These are phyloP conservation scores for Penicillium sp. DNA, from an alignment of 2,329 filamentous ascomycete species.

Conservation along the genomic window DNA sequence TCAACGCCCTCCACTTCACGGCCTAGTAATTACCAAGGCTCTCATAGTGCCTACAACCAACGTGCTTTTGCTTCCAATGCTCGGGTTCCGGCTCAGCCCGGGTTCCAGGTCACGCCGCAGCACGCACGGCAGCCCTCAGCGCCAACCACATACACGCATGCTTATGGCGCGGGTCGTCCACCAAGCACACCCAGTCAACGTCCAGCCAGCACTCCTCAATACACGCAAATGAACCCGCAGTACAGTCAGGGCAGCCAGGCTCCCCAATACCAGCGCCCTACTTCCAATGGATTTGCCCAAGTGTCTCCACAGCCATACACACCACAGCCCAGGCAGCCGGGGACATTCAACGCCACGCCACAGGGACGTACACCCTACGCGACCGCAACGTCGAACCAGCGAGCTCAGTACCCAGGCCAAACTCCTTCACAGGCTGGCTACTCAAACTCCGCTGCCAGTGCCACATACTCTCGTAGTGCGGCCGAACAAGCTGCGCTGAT, in stretches of 20 bases:
- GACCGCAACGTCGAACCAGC: constrained; percentile 32
- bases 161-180: constrained; percentile 34
- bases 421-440: constrained; percentile 32
- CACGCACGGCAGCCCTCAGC: constrained; percentile 35
- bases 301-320: constrained; percentile 39
- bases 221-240: constrained; percentile 34
- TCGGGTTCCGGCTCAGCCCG: constrained; percentile 29
- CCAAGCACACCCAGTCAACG: constrained; percentile 40
- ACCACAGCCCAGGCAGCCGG: constrained; percentile 36
- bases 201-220: constrained; percentile 38
- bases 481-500: constrained; percentile 43
- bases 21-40: constrained; percentile 31
- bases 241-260: constrained; percentile 38
- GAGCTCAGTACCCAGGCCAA: constrained; percentile 32
- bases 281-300: constrained; percentile 40
- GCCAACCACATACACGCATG: constrained; percentile 35
- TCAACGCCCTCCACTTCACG: constrained; percentile 37
- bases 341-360: constrained; percentile 34
- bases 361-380: constrained; percentile 39
- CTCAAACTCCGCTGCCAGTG: constrained; percentile 37
- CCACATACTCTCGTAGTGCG: constrained; percentile 41
- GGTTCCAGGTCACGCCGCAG: constrained; percentile 33
- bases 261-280: constrained; percentile 44
- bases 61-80: constrained; percentile 34
- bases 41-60: constrained; percentile 36